Evolutionary conservation across 148 eudicot genomes (phyloP), one percentile per base, ranked within the genome.

Genomic region (Rhododendron henanense): DNA sequence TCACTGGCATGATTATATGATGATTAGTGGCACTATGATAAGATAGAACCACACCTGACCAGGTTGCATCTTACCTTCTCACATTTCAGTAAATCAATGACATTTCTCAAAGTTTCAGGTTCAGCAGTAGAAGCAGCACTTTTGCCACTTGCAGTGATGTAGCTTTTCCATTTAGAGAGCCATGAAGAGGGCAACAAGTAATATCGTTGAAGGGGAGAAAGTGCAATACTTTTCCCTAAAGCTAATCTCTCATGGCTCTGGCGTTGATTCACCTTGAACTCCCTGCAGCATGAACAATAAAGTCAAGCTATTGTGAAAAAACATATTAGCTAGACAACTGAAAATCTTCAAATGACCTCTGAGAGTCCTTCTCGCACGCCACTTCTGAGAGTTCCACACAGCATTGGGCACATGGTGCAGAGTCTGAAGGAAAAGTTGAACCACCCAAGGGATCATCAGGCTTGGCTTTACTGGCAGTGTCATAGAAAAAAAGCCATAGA

Each of bases 241-340:
- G 95, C 98, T 88, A 97, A 91, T 79, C 93, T 97, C 84, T 97
- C 99, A 92, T 97, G 99, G 88, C 88, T 91, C 87, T 93, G 98
- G 33, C 96, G 94, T 86, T 95, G 95, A 86, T 91, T 95, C 90
- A 90, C 76, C 91, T 93, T 97, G 89, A 92, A 90, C 84, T 90
- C 98, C 88, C 99, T 97, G 94, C 90, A 90, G 59, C 78, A 90
- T 45, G 59, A 81, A 83, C 16, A 83, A 80, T 63, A 50, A 79
- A 85, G 86, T 89, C 85, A 92, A 85, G 69, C 65, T 83, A 79
- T 33, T 47, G 45, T 4, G 81, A 74, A 59, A 74, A 59, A 79
- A 19, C 7, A 23, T 39, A 45, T 48, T 57, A 23, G 16, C 39
- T 39, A 41, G 21, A 73, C 31, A 57, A 45, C 48, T 33, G 79